phyloP scores from a whole-genome alignment of 2,329 filamentous ascomycete genomes.

The Ceratocystis destructans region DNA sequence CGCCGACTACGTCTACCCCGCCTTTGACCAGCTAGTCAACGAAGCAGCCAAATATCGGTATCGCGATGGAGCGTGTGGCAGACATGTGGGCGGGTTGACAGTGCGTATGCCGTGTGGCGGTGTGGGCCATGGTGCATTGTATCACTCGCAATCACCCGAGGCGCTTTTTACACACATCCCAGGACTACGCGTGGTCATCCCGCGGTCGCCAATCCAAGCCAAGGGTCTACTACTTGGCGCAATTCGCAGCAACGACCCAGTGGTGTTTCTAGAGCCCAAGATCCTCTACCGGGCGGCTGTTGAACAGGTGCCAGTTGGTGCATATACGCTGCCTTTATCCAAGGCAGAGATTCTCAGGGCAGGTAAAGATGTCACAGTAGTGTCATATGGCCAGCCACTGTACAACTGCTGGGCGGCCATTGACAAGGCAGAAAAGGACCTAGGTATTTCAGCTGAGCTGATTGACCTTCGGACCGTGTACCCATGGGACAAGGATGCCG shows the following conservation, averaged over 20 bases:
- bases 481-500: slow-evolving; percentile 74
- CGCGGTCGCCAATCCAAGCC: slow-evolving; percentile 71
- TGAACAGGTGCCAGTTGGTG: slow-evolving; percentile 70
- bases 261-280: slow-evolving; percentile 90
- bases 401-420: slow-evolving; percentile 74
- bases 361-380: slow-evolving; percentile 66
- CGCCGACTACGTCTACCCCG: slow-evolving; percentile 85
- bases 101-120: slow-evolving; percentile 82
- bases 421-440: slow-evolving; percentile 57
- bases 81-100: slow-evolving; percentile 62
- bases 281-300: slow-evolving; percentile 82
- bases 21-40: slow-evolving; percentile 88
- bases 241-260: slow-evolving; percentile 71
- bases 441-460: slow-evolving; percentile 66
- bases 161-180: slow-evolving; percentile 79
- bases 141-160: slow-evolving; percentile 85
- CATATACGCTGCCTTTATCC: slow-evolving; percentile 72
- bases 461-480: slow-evolving; percentile 82
- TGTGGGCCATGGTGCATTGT: slow-evolving; percentile 75
- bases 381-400: slow-evolving; percentile 80
- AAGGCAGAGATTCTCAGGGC: slow-evolving; percentile 74
- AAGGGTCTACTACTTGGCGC: slow-evolving; percentile 71
- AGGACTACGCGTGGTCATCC: slow-evolving; percentile 72
- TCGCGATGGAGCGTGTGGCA: slow-evolving; percentile 46
- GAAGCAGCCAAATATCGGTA: slow-evolving; percentile 83